Evolutionary conservation across 768 basidiomycete genomes (phyloP), one percentile per base, ranked within the genome.

Genomic region (Boletus eberwhitei): DNA sequence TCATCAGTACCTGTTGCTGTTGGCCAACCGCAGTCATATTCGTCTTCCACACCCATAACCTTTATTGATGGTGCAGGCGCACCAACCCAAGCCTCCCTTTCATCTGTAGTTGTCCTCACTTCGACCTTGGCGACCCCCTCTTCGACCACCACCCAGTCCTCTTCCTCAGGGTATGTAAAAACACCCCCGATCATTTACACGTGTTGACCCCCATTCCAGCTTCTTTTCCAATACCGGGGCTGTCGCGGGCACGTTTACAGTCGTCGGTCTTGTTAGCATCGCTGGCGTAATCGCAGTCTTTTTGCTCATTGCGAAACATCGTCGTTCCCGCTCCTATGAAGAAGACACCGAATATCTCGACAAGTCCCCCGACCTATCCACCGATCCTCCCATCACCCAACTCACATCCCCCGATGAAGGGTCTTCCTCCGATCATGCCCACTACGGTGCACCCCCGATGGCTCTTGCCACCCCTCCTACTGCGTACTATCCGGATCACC

Each of bases 151-250:
- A 44, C 50, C 1, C 53, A 21, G 0, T 41, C 69, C 31, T 52
- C 69, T 38, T 57, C 69, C 37, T 51, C 59, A 13, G 48, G 65
- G 66, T 72, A 51, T 22, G 64, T 55, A 19, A 12, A 13, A 1
- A 2, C 36, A 17, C 16, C 29, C 8, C 13, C 4, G 0, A 7
- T 4, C 29, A 24, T 24, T 11, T 14, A 3, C 38, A 2, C 5
- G 14, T 4, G 3, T 31, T 58, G 40, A 59, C 1, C 34, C 37
- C 29, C 24, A 1, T 40, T 19, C 22, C 50, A 80, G 80, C 54
- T 81, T 81, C 72, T 74, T 79, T 59, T 58, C 70, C 43, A 74
- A 78, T 58, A 77, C 73, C 48, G 75, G 71, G 35, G 80, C 77
- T 0, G 76, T 79, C 19, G 80, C 75, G 0, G 77, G 73, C 38